Evolutionary conservation across 441 rosid species (phyloP).

Genomic region (Populus hybrid): DNA sequence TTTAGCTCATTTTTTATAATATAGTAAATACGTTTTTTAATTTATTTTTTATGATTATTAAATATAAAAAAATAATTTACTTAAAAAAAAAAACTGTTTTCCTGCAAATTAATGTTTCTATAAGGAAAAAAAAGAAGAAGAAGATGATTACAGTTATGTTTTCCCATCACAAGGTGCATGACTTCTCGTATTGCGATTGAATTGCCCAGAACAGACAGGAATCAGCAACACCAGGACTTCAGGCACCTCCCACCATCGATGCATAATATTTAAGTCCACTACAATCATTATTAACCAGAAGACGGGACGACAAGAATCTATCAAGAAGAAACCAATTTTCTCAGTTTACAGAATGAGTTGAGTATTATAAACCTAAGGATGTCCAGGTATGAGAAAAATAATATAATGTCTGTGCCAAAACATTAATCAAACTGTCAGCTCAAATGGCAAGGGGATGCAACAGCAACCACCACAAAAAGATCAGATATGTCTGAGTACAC

Average conservation of each 20-base stretch:
- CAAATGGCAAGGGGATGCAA: not conserved
- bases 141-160: too few relatives aligned
- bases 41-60: too few relatives aligned
- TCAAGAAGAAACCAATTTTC: not conserved
- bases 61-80: too few relatives aligned
- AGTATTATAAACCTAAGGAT: not conserved
- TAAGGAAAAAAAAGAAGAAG: too few relatives aligned
- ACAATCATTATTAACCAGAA: not conserved
- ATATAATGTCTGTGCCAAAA: not conserved
- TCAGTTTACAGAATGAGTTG: not conserved
- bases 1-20: accelerated
- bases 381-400: not conserved
- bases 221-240: not conserved
- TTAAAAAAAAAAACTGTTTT: too few relatives aligned
- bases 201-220: not conserved
- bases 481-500: conserved; percentile 4
- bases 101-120: too few relatives aligned
- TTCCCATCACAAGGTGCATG: too few relatives aligned
- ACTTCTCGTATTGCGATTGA: not conserved
- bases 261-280: not conserved
- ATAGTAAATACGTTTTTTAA: too few relatives aligned
- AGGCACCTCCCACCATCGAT: not conserved
- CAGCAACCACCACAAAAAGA: not conserved
- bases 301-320: not conserved
- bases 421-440: not conserved